Conservation (phyloP, 495 filamentous ascomycete species). For the Coniosporium apollinis region DNA sequence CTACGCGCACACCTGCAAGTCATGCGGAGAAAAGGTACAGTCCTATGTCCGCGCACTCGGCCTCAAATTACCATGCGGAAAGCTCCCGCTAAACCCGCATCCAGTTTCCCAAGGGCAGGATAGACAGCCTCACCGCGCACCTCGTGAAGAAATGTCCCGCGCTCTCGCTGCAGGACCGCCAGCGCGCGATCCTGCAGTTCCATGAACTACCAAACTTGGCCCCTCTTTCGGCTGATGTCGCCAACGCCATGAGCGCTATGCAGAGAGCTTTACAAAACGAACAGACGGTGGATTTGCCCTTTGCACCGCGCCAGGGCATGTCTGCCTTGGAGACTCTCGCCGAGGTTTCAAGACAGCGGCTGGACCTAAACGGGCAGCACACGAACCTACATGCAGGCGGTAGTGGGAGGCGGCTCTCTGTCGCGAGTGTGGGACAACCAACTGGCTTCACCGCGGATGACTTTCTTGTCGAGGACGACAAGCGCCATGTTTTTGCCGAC, state of each 20-base stretch:
- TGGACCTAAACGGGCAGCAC: slow-evolving; percentile 15
- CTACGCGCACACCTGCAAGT: slow-evolving; percentile 74
- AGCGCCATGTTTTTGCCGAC: too few relatives aligned
- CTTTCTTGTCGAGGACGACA: slow-evolving; percentile 14
- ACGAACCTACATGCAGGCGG: slow-evolving; percentile 1
- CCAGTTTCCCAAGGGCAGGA: slow-evolving; percentile 62
- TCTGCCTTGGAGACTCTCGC: slow-evolving; percentile 65
- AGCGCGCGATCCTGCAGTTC: slow-evolving; percentile 44
- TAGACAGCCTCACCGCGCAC: slow-evolving; percentile 62
- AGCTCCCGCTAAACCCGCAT: not conserved
- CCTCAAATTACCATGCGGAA: not conserved
- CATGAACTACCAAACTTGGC: slow-evolving; percentile 29
- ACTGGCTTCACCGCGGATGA: slow-evolving; percentile 9
- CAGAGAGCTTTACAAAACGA: slow-evolving; percentile 21
- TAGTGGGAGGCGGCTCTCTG: slow-evolving; percentile 4
- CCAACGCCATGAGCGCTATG: too few relatives aligned
- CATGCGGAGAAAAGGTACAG: slow-evolving; percentile 50
- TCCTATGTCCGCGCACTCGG: not conserved
- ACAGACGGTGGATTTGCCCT: slow-evolving; percentile 26
- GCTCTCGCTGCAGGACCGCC: slow-evolving; percentile 46
- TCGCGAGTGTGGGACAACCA: not conserved
- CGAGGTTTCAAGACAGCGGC: slow-evolving; percentile 55
- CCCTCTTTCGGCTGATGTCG: too few relatives aligned
- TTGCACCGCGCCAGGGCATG: slow-evolving; percentile 38
- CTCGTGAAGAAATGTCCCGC: slow-evolving; percentile 68